Percentiles rank a stretch among this genome's conserved stretches.
phyloP scores from a whole-genome alignment of 2,329 filamentous ascomycete species.

The Chaetomiaceae sp. region DNA sequence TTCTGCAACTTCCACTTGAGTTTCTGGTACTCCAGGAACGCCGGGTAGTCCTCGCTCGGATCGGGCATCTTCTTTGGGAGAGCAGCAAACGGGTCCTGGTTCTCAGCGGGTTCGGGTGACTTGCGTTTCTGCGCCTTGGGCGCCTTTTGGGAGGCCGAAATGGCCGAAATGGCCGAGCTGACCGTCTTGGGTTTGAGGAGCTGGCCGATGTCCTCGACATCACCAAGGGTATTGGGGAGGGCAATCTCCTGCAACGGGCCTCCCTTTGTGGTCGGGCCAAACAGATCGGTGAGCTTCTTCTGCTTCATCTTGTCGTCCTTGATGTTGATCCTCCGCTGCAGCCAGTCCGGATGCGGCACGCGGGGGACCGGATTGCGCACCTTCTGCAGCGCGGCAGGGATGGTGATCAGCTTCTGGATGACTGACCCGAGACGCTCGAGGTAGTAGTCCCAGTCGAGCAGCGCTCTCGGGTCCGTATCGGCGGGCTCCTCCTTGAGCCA shows the following conservation, averaged over 20 bases:
- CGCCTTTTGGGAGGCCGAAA: constrained; percentile 54
- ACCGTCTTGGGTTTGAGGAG: constrained; percentile 62
- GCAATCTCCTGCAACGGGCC: constrained; percentile 65
- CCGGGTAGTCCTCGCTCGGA: constrained; percentile 79
- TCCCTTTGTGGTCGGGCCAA: constrained; percentile 51
- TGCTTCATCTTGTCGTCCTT: constrained; percentile 98
- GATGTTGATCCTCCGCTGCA: constrained; percentile 85
- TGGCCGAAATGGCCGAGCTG: constrained; percentile 47
- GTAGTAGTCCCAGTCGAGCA: constrained; percentile 98
- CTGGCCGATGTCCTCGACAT: constrained; percentile 78
- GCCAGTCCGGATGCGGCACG: constrained; percentile 92
- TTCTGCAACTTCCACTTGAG: constrained; percentile 99
- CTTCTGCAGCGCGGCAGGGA: constrained; percentile 93
- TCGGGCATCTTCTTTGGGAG: constrained; percentile 81
- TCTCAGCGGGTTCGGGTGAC: constrained; percentile 61
- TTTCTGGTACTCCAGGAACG: constrained; percentile 91
- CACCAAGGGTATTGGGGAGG: constrained; percentile 39
- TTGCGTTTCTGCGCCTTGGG: constrained; percentile 63
- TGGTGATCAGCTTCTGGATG: constrained; percentile 98
- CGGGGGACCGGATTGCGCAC: constrained; percentile 90
- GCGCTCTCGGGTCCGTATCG: constrained; percentile 81
- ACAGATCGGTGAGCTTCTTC: constrained; percentile 95
- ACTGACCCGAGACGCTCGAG: constrained; percentile 92
- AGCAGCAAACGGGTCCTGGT: constrained; percentile 72
- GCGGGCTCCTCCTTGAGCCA: constrained; percentile 92